Evolutionary conservation across 306 rosid genomes (phyloP), one percentile per base, ranked within the genome.

Genomic region (Prunus armeniaca): DNA sequence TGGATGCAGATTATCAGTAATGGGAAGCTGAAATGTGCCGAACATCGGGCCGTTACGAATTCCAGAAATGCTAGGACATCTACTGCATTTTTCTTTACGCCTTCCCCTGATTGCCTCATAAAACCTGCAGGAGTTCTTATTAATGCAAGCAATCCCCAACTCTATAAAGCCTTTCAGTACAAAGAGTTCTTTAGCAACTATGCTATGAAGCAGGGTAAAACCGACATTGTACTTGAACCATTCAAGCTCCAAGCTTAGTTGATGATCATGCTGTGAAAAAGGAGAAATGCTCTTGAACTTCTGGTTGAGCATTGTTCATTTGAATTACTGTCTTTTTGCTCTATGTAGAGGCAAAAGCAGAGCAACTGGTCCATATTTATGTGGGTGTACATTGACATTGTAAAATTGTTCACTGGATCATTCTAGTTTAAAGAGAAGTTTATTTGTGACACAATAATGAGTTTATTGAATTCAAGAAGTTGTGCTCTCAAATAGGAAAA

Each of bases 11-110:
- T 50, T 20, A 69, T 69, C 12, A 69, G 61, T 50, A 69, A 69
- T 69, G 73, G 73, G 46, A 68, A 49, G 73, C 57, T 68, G 56
- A 68, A 68, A 50, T 46, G 58, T 47, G 73, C 58, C 47, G 73
- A 69, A 69, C 74, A 69, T 9, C 61, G 74, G 19, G 74, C 30
- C 0, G 74, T 69, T 60, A 50, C 74, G 11, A 69, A 49, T 69
- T 28, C 74, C 18, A 25, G 61, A 49, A 69, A 20, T 69, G 47
- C 54, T 49, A 20, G 74, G 61, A 50, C 61, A 8, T 15, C 61
- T 12, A 3, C 32, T 17, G 74, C 25, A 28, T 50, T 69, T 49
- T 69, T 69, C 46, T 2, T 69, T 27, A 1, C 18, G 12, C 74
- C 61, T 19, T 69, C 74, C 17, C 18, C 41, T 15, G 74, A 50